These are phyloP conservation scores for Myxozyma sirexii DNA, from an alignment of 805 yeast genomes.

Conservation along the genomic window DNA sequence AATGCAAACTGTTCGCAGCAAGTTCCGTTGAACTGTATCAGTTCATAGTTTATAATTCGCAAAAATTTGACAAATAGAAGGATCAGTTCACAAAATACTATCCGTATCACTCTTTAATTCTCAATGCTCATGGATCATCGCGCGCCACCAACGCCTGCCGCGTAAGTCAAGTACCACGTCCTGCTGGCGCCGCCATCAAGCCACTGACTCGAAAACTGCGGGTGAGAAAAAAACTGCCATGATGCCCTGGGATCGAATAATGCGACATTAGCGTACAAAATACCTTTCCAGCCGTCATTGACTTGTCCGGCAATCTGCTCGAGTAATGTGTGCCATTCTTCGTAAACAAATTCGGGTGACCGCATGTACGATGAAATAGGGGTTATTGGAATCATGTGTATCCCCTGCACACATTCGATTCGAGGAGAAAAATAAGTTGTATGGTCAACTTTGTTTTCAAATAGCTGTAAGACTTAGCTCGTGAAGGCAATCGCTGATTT, in stretches of 20 bases:
- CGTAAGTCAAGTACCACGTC: conserved; percentile 80
- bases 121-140: neutral
- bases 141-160: conserved; percentile 23
- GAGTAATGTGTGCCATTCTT: conserved; percentile 63
- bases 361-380: conserved; percentile 63
- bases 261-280: conserved; percentile 72
- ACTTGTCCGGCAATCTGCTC: conserved; percentile 47
- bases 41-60: too few species aligned
- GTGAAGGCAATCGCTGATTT: too few species aligned
- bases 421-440: conserved; percentile 70
- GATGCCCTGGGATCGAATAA: conserved; percentile 67
- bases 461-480: conserved; percentile 39
- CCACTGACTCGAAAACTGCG: conserved; percentile 53
- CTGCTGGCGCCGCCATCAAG: conserved; percentile 84
- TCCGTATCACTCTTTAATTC: too few species aligned
- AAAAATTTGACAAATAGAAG: too few species aligned
- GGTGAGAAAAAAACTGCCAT: conserved; percentile 60
- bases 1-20: too few species aligned
- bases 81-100: too few species aligned
- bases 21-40: too few species aligned
- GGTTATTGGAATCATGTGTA: conserved; percentile 75
- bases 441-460: conserved; percentile 73
- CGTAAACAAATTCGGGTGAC: conserved; percentile 51
- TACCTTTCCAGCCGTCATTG: conserved; percentile 67
- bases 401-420: conserved; percentile 70